Percentiles rank a stretch among this genome's conserved stretches.
Conservation (phyloP, 768 basidiomycete species). For the Asterophora lycoperdoides region DNA sequence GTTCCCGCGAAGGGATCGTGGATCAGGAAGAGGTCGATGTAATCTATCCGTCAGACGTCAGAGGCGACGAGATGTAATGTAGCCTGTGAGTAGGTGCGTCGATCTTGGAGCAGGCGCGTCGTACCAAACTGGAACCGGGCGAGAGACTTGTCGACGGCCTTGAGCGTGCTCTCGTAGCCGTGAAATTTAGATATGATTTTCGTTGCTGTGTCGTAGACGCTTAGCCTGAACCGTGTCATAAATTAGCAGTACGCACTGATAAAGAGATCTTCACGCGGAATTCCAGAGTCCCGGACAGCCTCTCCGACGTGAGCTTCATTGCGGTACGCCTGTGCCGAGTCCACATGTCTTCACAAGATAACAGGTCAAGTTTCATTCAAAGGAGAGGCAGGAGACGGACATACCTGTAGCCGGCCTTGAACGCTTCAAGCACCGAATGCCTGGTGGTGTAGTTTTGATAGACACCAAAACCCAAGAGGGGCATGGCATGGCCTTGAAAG, state of each 20-base stretch:
- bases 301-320: conserved; percentile 63
- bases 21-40: conserved; percentile 69
- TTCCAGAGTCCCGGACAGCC: conserved; percentile 51
- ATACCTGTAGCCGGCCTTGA: conserved; percentile 63
- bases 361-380: neutral
- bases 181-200: conserved; percentile 57
- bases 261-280: conserved; percentile 60
- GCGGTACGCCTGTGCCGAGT: conserved; percentile 66
- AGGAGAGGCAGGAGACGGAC: neutral
- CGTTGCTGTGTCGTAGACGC: conserved; percentile 42
- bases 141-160: conserved; percentile 59
- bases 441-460: conserved; percentile 60
- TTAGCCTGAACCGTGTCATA: neutral
- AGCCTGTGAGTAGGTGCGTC: too few relatives aligned
- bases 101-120: too few relatives aligned
- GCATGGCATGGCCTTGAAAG: conserved; percentile 48
- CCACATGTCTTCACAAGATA: conserved; percentile 52
- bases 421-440: conserved; percentile 54
- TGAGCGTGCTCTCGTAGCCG: conserved; percentile 57
- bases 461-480: conserved; percentile 66
- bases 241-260: conserved; percentile 43
- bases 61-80: too few relatives aligned
- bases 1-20: conserved; percentile 68
- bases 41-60: conserved; percentile 22
- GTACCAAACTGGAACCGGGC: conserved; percentile 54